phyloP scores from a whole-genome alignment of 179 eudicot genomes.

The Sideroxylon spinosum region DNA sequence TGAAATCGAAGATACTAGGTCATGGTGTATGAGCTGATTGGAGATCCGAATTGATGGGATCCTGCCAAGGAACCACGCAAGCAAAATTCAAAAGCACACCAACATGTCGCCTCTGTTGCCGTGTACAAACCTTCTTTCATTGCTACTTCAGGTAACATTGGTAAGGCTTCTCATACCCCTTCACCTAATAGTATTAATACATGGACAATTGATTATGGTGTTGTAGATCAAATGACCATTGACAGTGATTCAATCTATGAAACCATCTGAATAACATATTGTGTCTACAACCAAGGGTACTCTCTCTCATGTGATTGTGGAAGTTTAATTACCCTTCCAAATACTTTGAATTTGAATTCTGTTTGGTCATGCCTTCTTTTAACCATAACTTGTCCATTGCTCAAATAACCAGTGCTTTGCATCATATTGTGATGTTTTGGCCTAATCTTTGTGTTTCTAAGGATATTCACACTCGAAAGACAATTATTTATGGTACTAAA shows the following conservation, averaged over 20 bases:
- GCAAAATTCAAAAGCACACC: too few species aligned
- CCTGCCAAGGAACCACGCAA: too few species aligned
- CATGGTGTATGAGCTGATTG: neutral
- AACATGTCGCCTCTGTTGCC: too few species aligned
- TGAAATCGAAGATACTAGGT: neutral
- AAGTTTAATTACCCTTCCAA: constrained; percentile 9
- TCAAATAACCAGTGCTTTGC: constrained; percentile 6
- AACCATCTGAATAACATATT: constrained; percentile 10
- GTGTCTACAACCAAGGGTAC: constrained; percentile 15
- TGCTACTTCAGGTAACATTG: too few species aligned
- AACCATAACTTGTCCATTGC: constrained; percentile 14
- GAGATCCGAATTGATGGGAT: too few species aligned
- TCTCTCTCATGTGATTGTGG: constrained; percentile 6
- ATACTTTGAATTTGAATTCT: constrained; percentile 5
- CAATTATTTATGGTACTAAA: constrained; percentile 17
- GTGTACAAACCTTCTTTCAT: too few species aligned
- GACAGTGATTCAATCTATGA: neutral
- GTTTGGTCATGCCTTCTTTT: constrained; percentile 13
- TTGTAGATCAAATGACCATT: neutral
- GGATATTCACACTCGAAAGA: neutral
- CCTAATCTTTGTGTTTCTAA: constrained; percentile 4
- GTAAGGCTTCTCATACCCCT: too few species aligned
- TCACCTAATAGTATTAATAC: too few species aligned
- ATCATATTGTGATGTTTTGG: constrained; percentile 15
- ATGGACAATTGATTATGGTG: neutral